Base-by-base conservation (phyloP, 345 rosid species). In the Acer saccharum region DNA sequence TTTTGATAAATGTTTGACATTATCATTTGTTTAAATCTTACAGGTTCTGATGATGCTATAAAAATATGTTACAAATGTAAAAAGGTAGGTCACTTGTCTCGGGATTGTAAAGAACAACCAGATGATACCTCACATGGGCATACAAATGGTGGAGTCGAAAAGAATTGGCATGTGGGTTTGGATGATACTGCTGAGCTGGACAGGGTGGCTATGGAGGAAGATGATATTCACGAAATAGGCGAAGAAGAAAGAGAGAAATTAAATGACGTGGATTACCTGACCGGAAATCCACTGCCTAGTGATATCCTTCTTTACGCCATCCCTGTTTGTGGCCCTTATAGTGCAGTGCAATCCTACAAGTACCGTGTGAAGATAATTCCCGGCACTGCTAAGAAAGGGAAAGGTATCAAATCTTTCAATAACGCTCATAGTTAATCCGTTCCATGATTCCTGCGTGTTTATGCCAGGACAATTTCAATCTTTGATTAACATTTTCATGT, bases 261-360 rank as follows among this genome's bases (percentile, higher is more conserved):
- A 76, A 94, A 90, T 48, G 98, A 97, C 7, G 86, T 91, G 72
- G 98, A 94, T 84, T 94, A 88, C 89, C 76, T 96, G 88, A 94
- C 98, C 0, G 99, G 98, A 55, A 94, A 82, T 81, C 98, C 97
- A 13, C 78, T 91, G 46, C 88, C 95, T 29, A 89, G 70, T 1
- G 98, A 97, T 81, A 87, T 94, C 71, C 96, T 94, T 60, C 81
- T 93, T 18, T 93, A 97, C 29, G 94, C 93, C 4, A 89, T 93
- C 74, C 98, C 99, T 10, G 94, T 94, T 63, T 97, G 98, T 10
- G 99, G 95, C 77, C 99, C 99, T 4, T 96, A 96, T 77, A 89
- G 82, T 69, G 96, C 98, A 10, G 77, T 96, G 41, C 99, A 94
- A 75, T 88, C 95, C 1, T 97, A 94, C 69, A 97, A 97, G 76